A percentile compares a stretch with the other conserved stretches of the same genome.
Evolutionary conservation across 78 protist species (phyloP).

Genomic region (Diacronema lutheri): DNA sequence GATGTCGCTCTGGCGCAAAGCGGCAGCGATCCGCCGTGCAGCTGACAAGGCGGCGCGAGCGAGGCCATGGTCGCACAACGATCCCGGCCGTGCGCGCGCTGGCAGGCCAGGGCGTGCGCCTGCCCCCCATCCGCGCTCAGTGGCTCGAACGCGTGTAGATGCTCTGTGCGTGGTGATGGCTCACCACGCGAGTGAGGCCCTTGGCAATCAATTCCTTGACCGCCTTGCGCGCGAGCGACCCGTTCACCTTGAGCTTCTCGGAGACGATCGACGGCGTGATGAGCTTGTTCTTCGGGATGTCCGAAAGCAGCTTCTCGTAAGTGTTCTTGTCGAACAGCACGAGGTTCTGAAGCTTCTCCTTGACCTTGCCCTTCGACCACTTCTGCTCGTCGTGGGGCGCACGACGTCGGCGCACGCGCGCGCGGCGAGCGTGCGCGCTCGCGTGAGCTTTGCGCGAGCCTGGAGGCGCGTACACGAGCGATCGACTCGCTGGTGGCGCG

Average conservation of each 20-base stretch:
- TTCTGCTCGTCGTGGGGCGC: no score
- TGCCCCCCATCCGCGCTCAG: no score
- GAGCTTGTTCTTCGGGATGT: conserved; percentile 75
- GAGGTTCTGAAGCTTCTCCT: conserved; percentile 80
- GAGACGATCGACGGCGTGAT: conserved; percentile 86
- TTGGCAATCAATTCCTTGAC: conserved; percentile 66
- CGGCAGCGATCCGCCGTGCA: no score
- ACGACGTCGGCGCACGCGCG: no score
- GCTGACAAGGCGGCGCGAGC: no score
- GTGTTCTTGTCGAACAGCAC: conserved; percentile 77
- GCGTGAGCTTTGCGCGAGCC: background rate
- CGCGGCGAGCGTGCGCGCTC: background rate
- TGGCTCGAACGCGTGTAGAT: no score
- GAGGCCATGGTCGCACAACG: no score
- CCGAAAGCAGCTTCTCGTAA: conserved; percentile 65
- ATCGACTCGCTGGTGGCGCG: background rate
- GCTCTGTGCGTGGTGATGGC: no score
- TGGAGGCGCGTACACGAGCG: background rate
- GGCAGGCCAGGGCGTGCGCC: no score
- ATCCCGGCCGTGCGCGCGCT: no score
- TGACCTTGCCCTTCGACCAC: conserved; percentile 84
- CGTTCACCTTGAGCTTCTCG: conserved; percentile 78
- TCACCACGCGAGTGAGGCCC: conserved; percentile 74
- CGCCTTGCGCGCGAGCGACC: conserved; percentile 81
- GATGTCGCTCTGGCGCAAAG: no score